A percentile compares a stretch with the other conserved stretches of the same genome.
These are phyloP conservation scores for Solanum pinnatisectum DNA, from an alignment of 257 asterid genomes.

Conservation along the genomic window DNA sequence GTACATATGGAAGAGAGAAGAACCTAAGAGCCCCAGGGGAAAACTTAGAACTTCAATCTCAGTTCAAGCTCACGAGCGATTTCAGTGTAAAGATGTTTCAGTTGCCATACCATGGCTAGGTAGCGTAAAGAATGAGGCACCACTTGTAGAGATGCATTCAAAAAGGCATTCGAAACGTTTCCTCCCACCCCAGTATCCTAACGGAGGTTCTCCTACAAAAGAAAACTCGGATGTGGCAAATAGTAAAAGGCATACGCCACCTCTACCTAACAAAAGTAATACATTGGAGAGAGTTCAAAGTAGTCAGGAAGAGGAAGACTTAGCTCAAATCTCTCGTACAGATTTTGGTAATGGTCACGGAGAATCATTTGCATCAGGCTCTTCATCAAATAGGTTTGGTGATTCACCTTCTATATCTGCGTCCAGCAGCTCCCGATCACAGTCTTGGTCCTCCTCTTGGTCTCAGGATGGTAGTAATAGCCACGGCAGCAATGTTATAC, in stretches of 20 bases:
- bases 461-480: constrained; percentile 18
- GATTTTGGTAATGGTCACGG: constrained; percentile 54
- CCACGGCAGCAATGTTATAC: constrained; percentile 41
- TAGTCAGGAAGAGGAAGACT: constrained; percentile 38
- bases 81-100: constrained; percentile 70
- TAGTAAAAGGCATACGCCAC: constrained; percentile 50
- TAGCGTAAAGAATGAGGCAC: constrained; percentile 41
- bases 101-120: constrained; percentile 85
- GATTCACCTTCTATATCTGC: constrained; percentile 50
- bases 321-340: constrained; percentile 21
- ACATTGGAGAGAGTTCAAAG: constrained; percentile 10
- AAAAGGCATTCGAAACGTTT: constrained; percentile 59
- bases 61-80: constrained; percentile 55
- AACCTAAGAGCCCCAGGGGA: constrained; percentile 24
- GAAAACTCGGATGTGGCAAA: constrained; percentile 16
- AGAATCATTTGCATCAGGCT: constrained; percentile 36
- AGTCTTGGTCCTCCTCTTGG: constrained; percentile 34
- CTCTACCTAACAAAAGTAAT: constrained; percentile 45
- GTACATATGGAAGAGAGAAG: constrained; percentile 70
- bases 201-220: constrained; percentile 20
- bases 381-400: constrained; percentile 18
- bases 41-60: constrained; percentile 28
- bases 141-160: constrained; percentile 56
- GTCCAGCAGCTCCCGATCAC: constrained; percentile 27
- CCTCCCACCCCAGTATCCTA: constrained; percentile 11